phyloP scores from a whole-genome alignment of 495 filamentous ascomycete genomes.

The Daldinia bambusicola region DNA sequence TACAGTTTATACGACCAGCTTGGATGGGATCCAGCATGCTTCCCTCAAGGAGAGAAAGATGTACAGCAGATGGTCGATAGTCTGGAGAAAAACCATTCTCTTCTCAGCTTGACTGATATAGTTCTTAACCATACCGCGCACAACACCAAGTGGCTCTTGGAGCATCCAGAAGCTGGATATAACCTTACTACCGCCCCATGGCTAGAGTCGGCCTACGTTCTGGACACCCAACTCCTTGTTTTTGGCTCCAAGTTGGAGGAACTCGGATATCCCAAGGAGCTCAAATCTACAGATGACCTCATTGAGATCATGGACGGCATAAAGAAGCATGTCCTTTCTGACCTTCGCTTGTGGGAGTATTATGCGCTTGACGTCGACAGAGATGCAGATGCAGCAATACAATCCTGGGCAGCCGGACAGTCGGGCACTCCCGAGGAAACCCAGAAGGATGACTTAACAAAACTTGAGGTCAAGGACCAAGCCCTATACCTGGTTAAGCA shows the following conservation, averaged over 20 bases:
- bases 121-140: slow-evolving; percentile 98
- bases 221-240: slow-evolving; percentile 85
- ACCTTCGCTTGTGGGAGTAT: slow-evolving; percentile 89
- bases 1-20: slow-evolving; percentile 97
- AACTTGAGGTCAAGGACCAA: slow-evolving; percentile 60
- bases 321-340: slow-evolving; percentile 79
- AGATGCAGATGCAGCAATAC: slow-evolving; percentile 72
- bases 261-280: slow-evolving; percentile 76
- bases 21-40: slow-evolving; percentile 81
- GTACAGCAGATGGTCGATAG: slow-evolving; percentile 77
- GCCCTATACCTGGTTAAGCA: slow-evolving; percentile 64
- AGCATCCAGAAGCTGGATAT: slow-evolving; percentile 96
- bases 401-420: slow-evolving; percentile 73
- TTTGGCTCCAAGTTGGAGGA: slow-evolving; percentile 74
- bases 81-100: slow-evolving; percentile 84
- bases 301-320: slow-evolving; percentile 83
- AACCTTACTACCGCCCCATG: slow-evolving; percentile 93
- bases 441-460: slow-evolving; percentile 55
- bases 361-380: slow-evolving; percentile 83
- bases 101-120: slow-evolving; percentile 93
- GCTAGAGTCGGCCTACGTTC: slow-evolving; percentile 85
- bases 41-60: slow-evolving; percentile 89
- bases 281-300: slow-evolving; percentile 78
- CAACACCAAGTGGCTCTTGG: slow-evolving; percentile 93
- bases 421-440: slow-evolving; percentile 58